Conservation (phyloP, 805 yeast species). For the Yarrowia hollandica region DNA sequence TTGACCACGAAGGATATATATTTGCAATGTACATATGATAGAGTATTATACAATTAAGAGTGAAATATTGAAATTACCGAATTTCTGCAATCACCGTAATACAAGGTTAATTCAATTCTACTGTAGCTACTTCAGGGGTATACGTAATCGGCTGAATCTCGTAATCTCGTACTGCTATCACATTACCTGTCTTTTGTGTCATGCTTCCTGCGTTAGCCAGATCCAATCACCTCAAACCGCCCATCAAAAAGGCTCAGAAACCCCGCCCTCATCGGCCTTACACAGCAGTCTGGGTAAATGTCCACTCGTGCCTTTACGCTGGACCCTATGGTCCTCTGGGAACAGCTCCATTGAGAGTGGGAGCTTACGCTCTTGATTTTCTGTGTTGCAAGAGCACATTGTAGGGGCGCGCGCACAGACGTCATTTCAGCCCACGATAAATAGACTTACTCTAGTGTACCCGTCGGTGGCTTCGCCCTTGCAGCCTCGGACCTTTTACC, state of each 20-base stretch:
- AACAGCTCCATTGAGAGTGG: constrained; percentile 23
- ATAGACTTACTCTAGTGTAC: background rate
- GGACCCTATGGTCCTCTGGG: constrained; percentile 7
- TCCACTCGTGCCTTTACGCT: constrained; percentile 24
- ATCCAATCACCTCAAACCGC: background rate
- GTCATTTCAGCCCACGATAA: background rate
- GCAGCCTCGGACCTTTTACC: constrained; percentile 29
- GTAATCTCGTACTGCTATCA: background rate
- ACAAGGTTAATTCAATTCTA: no score
- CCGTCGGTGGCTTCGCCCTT: no score
- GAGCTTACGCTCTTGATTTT: constrained; percentile 25
- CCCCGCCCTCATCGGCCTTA: constrained; percentile 15
- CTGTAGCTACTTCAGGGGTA: no score
- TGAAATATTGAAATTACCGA: no score
- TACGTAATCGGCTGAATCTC: no score
- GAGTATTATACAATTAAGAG: no score
- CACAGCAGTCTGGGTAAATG: background rate
- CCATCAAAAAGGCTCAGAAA: background rate
- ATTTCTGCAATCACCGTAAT: no score
- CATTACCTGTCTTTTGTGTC: background rate
- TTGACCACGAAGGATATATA: constrained; percentile 13
- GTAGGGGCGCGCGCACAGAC: background rate
- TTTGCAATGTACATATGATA: constrained; percentile 27
- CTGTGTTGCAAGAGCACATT: constrained; percentile 18
- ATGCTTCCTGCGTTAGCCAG: background rate